Evolutionary conservation across 768 basidiomycete genomes (phyloP).

Genomic region (Hortiboletus campestris): DNA sequence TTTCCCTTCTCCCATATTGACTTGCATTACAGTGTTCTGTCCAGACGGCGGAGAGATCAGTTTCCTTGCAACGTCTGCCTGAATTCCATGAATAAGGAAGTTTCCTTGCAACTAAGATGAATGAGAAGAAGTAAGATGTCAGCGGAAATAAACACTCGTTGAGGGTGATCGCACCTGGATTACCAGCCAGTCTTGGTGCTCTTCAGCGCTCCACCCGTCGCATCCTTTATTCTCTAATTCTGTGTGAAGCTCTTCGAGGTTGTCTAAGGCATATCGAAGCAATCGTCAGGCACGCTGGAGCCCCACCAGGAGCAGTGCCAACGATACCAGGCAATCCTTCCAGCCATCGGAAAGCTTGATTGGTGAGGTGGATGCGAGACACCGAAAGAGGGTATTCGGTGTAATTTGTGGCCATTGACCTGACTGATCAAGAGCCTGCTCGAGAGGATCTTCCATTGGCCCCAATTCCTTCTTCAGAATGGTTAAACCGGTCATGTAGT

Average conservation of each 20-base stretch:
- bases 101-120: too few relatives aligned
- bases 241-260: not conserved
- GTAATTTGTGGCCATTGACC: not conserved
- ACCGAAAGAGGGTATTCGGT: not conserved
- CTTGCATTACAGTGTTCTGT: constrained; percentile 40
- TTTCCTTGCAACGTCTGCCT: constrained; percentile 15
- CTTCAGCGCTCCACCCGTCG: not conserved
- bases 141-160: too few relatives aligned
- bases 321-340: not conserved
- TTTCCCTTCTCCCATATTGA: constrained; percentile 61
- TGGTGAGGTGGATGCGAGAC: not conserved
- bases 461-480: not conserved
- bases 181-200: not conserved
- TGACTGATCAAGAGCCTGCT: not conserved
- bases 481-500: not conserved
- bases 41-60: constrained; percentile 40
- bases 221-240: not conserved
- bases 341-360: not conserved
- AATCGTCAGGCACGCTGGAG: not conserved
- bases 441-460: not conserved
- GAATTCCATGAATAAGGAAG: too few relatives aligned
- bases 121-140: too few relatives aligned
- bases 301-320: not conserved
- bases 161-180: not conserved
- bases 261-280: not conserved